Base-by-base conservation (phyloP, 306 rosid genomes). In the Cyamopsis tetragonoloba region DNA sequence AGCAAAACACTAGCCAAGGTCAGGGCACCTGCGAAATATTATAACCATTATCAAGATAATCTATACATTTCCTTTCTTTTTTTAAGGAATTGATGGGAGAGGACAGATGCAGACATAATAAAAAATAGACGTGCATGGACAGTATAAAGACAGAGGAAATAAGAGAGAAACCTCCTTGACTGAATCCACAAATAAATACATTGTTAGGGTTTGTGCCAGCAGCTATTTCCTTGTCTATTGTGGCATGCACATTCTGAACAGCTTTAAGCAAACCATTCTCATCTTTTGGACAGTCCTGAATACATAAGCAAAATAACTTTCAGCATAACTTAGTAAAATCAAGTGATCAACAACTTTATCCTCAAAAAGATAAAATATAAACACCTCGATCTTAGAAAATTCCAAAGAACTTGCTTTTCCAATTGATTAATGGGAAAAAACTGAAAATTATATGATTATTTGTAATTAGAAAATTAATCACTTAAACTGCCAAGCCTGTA, bases 151-250 rank as follows among this genome's bases (percentile, higher is more conserved):
- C 46, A 30, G 19, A 38, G 28, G 47, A 35, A 70, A 18, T 10
- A 44, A 54, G 55, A 49, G 19, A 59, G 49, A 54, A 24, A 86
- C 92, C 96, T 80, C 92, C 90, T 82, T 89, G 92, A 69, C 92
- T 86, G 71, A 89, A 79, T 72, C 96, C 96, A 32, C 92, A 86
- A 54, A 89, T 80, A 59, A 86, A 86, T 38, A 86, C 80, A 47
- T 88, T 84, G 31, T 62, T 84, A 30, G 91, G 96, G 72, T 72
- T 72, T 42, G 83, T 86, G 68, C 89, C 91, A 55, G 86, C 77
- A 42, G 83, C 89, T 57, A 86, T 76, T 79, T 82, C 91, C 80
- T 80, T 81, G 83, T 88, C 92, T 62, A 84, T 86, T 51, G 68
- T 76, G 42, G 87, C 82, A 72, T 88, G 89, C 49, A 88, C 89